A percentile compares a stretch with the other conserved stretches of the same genome.
Evolutionary conservation across 179 eudicot genomes (phyloP).

Genomic region (Beta macrorhiza): DNA sequence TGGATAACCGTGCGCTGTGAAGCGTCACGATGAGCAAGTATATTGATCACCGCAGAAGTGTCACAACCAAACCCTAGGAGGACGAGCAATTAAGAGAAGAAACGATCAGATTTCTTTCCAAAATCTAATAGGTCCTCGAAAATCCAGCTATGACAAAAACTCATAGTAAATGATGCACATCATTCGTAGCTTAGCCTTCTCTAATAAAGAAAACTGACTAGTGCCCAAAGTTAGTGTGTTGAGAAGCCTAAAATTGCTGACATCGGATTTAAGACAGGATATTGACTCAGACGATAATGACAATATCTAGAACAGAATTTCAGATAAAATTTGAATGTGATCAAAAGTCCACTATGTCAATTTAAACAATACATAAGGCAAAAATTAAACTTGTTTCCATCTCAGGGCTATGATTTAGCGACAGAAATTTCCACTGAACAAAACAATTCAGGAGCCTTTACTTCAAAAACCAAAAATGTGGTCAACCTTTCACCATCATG

Average conservation of each 20-base stretch:
- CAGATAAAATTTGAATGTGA: background rate
- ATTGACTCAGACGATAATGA: background rate
- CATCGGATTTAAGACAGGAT: background rate
- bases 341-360: no score
- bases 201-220: background rate
- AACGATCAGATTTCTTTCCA: background rate
- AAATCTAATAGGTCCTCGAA: background rate
- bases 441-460: background rate
- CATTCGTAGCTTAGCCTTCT: background rate
- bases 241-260: background rate
- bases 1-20: conserved; percentile 53
- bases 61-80: conserved; percentile 66
- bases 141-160: background rate
- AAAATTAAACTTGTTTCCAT: background rate
- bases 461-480: background rate
- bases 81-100: background rate
- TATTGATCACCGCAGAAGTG: conserved; percentile 48
- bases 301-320: background rate
- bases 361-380: background rate
- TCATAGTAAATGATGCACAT: background rate
- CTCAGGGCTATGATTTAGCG: background rate
- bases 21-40: conserved; percentile 67
- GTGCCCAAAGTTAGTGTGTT: no score
- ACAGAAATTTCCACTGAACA: background rate
- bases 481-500: no score